Base-by-base conservation (phyloP, 192 early-diverging fungal genomes). In the Geosiphon pyriformis region DNA sequence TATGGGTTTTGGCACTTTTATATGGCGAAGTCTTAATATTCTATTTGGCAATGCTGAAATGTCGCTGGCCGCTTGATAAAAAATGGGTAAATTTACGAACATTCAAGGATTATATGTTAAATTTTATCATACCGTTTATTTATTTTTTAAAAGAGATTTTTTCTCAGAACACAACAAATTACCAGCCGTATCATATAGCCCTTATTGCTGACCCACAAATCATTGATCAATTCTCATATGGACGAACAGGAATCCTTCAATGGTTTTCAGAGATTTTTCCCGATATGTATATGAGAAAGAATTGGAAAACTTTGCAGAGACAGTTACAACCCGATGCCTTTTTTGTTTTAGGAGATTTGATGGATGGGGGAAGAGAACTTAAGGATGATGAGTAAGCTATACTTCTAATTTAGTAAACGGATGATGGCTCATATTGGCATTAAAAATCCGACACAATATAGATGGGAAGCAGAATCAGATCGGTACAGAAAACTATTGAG, bases 181-280 rank as follows among this genome's bases (percentile, higher is more conserved):
- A 26, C 18, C 15, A 46, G 15, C 65, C 65, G 47, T 46, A 35
- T 47, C 53, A 33, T 35, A 67, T 93, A 20, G 85, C 86, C 12
- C 66, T 98, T 8, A 77, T 98, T 46, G 89, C 90, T 0, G 95
- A 98, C 74, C 94, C 95, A 37, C 95, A 98, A 69, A 82, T 98
- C 46, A 94, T 92, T 35, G 95, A 96, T 72, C 77, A 85, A 33
- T 89, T 88, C 69, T 96, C 94, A 10, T 98, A 98, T 68, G 72
- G 79, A 2, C 87, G 88, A 42, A 71, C 79, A 10, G 90, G 90
- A 0, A 31, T 86, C 1, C 31, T 87, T 0, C 78, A 92, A 4
- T 68, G 61, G 10, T 26, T 88, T 2, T 81, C 82, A 6, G 83
- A 95, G 69, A 90, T 90, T 57, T 93, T 89, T 72, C 91, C 88